phyloP scores from a whole-genome alignment of 768 basidiomycete species.

The Termitomyces sp. region DNA sequence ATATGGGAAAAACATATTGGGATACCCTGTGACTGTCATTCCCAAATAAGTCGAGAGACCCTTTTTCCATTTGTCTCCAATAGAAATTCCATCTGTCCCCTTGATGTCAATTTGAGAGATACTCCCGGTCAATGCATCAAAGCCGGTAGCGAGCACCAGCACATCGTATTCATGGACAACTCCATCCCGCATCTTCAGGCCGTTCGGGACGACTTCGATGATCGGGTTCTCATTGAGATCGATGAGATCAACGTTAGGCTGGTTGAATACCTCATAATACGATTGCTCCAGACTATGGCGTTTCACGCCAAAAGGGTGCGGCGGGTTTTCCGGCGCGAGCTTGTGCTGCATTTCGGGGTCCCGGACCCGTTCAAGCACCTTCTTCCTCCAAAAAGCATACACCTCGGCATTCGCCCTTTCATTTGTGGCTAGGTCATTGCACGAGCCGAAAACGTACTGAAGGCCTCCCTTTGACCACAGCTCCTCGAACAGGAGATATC shows the following conservation, averaged over 20 bases:
- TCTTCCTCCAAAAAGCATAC: slow-evolving; percentile 10
- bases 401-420: slow-evolving; percentile 15
- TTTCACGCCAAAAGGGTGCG: slow-evolving; percentile 22
- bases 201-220: slow-evolving; percentile 14
- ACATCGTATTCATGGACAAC: not conserved
- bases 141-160: not conserved
- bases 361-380: not conserved
- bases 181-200: slow-evolving; percentile 17
- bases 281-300: slow-evolving; percentile 18
- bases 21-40: slow-evolving; percentile 14
- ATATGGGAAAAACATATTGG: slow-evolving; percentile 23
- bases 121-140: slow-evolving; percentile 14
- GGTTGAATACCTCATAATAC: slow-evolving; percentile 22
- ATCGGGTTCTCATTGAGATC: slow-evolving; percentile 2
- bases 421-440: slow-evolving; percentile 12
- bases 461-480: slow-evolving; percentile 8
- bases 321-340: slow-evolving; percentile 2
- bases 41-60: slow-evolving; percentile 14
- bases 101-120: slow-evolving; percentile 19
- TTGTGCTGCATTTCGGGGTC: slow-evolving; percentile 16
- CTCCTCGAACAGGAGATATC: slow-evolving; percentile 15
- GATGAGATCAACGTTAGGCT: slow-evolving; percentile 19
- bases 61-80: slow-evolving; percentile 19
- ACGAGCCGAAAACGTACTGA: slow-evolving; percentile 14
- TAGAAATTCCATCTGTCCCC: slow-evolving; percentile 11